Percentiles rank a stretch among this genome's conserved stretches.
These are phyloP conservation scores for Fusarium odoratissimum DNA, from an alignment of 2,329 filamentous ascomycete genomes.

Conservation along the genomic window DNA sequence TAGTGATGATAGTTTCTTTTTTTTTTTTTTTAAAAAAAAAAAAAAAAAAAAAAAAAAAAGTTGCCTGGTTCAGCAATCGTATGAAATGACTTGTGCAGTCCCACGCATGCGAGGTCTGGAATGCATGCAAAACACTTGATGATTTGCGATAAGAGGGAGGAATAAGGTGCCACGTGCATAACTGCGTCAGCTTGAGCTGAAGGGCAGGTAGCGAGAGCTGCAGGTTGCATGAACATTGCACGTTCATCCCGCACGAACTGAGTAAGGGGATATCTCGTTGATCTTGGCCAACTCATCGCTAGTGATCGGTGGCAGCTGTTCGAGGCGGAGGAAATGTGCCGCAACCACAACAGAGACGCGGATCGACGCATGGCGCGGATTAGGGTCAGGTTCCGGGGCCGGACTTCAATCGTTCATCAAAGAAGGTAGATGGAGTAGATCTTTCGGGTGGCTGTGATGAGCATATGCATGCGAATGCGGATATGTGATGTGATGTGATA, in stretches of 20 bases:
- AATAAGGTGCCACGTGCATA: background rate
- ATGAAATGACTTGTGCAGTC: background rate
- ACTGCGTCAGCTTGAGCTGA: slow-evolving; percentile 23
- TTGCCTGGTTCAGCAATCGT: slow-evolving; percentile 5
- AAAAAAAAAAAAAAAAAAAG: background rate
- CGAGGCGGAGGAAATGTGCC: slow-evolving; percentile 21
- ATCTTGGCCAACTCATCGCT: background rate
- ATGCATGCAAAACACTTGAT: background rate
- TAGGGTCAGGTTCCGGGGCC: slow-evolving; percentile 17
- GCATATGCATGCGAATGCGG: slow-evolving; percentile 38
- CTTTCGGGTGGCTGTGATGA: slow-evolving; percentile 41
- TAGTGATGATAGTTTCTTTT: slow-evolving; percentile 10
- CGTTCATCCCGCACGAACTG: slow-evolving; percentile 1
- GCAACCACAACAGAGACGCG: slow-evolving; percentile 34
- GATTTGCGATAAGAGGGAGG: background rate
- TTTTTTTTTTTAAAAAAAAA: background rate
- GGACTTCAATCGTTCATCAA: slow-evolving; percentile 25
- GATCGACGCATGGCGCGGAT: slow-evolving; percentile 36
- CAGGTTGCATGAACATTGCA: slow-evolving; percentile 24
- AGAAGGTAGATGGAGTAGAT: slow-evolving; percentile 16
- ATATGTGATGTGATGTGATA: slow-evolving; percentile 37
- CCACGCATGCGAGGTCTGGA: background rate
- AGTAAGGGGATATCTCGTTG: background rate
- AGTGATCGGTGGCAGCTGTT: background rate
- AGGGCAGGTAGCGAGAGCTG: background rate